phyloP scores from a whole-genome alignment of 1,284 basidiomycete species.

The Marasmius sp. region DNA sequence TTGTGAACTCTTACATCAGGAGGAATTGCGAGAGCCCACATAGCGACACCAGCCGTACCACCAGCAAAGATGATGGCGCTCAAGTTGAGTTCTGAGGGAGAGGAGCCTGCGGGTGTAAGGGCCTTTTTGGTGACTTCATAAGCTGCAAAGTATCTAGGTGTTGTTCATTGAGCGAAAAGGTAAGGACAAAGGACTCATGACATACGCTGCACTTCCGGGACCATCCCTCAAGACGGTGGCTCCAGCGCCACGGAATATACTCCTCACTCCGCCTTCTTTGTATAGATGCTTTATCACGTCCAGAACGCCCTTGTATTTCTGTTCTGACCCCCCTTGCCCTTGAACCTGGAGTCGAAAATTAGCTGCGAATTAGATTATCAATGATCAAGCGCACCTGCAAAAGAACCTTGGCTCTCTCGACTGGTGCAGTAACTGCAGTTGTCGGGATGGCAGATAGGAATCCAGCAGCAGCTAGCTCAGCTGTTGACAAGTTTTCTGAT shows the following conservation, averaged over 20 bases:
- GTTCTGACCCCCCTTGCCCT: conserved; percentile 76
- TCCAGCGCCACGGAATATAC: conserved; percentile 90
- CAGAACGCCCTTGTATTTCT: conserved; percentile 87
- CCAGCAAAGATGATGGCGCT: conserved; percentile 90
- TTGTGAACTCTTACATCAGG: conserved; percentile 71
- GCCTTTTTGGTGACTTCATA: conserved; percentile 94
- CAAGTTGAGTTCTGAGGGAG: conserved; percentile 82
- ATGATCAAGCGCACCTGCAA: conserved; percentile 61
- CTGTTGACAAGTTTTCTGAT: conserved; percentile 64
- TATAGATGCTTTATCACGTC: conserved; percentile 94
- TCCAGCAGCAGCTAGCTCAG: conserved; percentile 90
- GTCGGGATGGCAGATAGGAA: conserved; percentile 95
- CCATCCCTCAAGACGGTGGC: conserved; percentile 95
- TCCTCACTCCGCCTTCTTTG: conserved; percentile 90
- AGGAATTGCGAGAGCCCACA: conserved; percentile 96
- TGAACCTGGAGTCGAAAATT: conserved; percentile 65
- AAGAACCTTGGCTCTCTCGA: conserved; percentile 96
- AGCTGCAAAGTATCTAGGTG: conserved; percentile 87
- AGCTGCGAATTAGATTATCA: not conserved
- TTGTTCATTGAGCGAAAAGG: not conserved
- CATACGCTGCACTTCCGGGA: conserved; percentile 94
- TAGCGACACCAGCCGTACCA: conserved; percentile 93
- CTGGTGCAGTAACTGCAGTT: conserved; percentile 90
- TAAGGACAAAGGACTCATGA: conserved; percentile 20
- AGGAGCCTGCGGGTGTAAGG: conserved; percentile 77